Percentiles rank a stretch among this genome's conserved stretches.
Conservation (phyloP, 2,329 filamentous ascomycete genomes). For the Xylaria digitata region DNA sequence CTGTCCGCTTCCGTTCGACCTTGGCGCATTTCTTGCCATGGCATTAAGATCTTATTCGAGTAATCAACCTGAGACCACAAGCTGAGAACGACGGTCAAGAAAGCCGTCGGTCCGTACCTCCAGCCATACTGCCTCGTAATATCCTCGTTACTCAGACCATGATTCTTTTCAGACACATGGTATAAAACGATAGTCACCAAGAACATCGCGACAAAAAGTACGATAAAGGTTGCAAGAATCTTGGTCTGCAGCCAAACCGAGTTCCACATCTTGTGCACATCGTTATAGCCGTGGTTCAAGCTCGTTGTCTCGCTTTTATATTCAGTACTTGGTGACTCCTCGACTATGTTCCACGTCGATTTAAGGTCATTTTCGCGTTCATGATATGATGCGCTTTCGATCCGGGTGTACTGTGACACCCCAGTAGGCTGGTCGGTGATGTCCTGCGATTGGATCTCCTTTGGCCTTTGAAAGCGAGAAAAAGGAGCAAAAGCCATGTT, state of each 20-base stretch:
- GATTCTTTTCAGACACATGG: conserved; percentile 23
- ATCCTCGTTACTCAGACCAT: conserved; percentile 22
- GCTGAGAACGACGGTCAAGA: conserved; percentile 34
- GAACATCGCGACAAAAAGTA: conserved; percentile 29
- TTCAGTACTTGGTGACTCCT: conserved; percentile 13
- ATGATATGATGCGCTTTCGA: background rate
- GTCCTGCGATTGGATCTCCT: background rate
- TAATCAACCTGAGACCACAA: conserved; percentile 36
- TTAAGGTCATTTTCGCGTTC: background rate
- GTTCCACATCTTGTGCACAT: conserved; percentile 29
- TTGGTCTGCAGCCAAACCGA: conserved; percentile 30
- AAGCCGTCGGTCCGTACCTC: conserved; percentile 36
- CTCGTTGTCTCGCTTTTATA: conserved; percentile 18
- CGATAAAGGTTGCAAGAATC: conserved; percentile 30
- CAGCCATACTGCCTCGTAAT: conserved; percentile 31
- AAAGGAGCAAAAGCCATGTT: conserved; percentile 10
- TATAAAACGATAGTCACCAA: conserved; percentile 29
- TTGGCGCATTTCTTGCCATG: conserved; percentile 34
- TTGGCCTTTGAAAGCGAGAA: background rate
- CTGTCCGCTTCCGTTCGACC: conserved; percentile 20
- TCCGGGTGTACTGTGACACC: background rate
- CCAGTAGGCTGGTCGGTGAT: conserved; percentile 3
- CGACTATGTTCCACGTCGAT: background rate
- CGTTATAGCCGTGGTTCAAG: background rate
- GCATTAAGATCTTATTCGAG: conserved; percentile 31